Evolutionary conservation across 108 stramenopile species (phyloP).

Genomic region (Pseudonitzschia delicatissima): DNA sequence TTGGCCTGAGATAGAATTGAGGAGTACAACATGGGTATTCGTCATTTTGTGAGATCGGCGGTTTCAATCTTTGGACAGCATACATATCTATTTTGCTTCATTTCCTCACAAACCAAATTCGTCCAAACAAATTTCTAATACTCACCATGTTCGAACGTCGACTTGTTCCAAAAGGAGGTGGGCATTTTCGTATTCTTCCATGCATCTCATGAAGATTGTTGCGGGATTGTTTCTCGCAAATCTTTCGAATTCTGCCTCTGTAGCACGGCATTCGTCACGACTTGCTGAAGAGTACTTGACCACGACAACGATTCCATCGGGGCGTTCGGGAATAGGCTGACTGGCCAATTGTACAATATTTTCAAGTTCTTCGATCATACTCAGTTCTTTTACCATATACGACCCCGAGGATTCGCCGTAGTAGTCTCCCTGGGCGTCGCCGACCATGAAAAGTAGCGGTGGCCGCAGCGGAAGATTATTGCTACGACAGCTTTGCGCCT

Average conservation of each 20-base stretch:
- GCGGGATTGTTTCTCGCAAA: conserved; percentile 60
- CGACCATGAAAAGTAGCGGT: too few relatives aligned
- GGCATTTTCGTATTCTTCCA: conserved; percentile 59
- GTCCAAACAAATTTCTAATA: background rate
- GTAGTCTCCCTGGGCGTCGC: conserved; percentile 16
- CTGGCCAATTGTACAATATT: conserved; percentile 56
- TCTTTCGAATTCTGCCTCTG: conserved; percentile 64
- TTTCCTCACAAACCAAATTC: conserved; percentile 26
- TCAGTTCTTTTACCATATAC: conserved; percentile 49
- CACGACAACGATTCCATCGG: conserved; percentile 70
- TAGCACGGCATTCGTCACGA: conserved; percentile 36
- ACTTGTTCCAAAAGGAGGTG: conserved; percentile 43
- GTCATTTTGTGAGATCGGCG: conserved; percentile 4
- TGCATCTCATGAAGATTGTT: conserved; percentile 57
- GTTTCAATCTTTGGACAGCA: too few relatives aligned
- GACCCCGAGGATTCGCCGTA: conserved; percentile 41
- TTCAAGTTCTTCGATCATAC: conserved; percentile 54
- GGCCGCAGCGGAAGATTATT: too few relatives aligned
- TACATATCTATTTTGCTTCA: too few relatives aligned
- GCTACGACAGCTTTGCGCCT: too few relatives aligned
- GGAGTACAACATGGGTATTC: background rate
- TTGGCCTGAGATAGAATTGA: conserved; percentile 17
- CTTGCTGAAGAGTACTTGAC: conserved; percentile 45
- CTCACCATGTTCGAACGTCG: conserved; percentile 26
- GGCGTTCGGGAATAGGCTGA: conserved; percentile 57